Percentiles rank a stretch among this genome's conserved stretches.
phyloP scores from a whole-genome alignment of 345 rosid genomes.

The Moricandia moricandioides region DNA sequence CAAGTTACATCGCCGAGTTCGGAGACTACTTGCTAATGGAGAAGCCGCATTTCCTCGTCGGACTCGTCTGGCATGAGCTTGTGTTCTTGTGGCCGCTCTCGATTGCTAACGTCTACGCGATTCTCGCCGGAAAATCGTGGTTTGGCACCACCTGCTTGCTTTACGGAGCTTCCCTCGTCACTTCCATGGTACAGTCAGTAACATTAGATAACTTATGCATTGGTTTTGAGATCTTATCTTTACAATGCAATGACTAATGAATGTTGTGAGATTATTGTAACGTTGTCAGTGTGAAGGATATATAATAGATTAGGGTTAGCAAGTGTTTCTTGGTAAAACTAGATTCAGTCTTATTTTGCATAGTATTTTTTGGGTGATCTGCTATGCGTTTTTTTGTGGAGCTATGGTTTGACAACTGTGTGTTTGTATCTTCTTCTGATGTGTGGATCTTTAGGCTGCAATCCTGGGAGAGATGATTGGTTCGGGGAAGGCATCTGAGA shows the following conservation, averaged over 20 bases:
- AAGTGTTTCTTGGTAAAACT: neutral
- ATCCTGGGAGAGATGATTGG: slow-evolving; percentile 58
- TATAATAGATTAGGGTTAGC: too few relatives aligned
- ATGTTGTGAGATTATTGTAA: too few relatives aligned
- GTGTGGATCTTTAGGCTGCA: slow-evolving; percentile 46
- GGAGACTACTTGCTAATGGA: slow-evolving; percentile 68
- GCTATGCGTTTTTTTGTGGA: neutral
- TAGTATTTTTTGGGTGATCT: neutral
- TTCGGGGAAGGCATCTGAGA: slow-evolving; percentile 60
- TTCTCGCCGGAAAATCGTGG: slow-evolving; percentile 62
- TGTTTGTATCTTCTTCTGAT: slow-evolving; percentile 5
- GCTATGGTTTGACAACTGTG: neutral
- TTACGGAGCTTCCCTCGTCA: slow-evolving; percentile 58
- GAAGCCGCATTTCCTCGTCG: slow-evolving; percentile 77
- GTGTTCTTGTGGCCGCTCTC: slow-evolving; percentile 76
- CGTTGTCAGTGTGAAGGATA: too few relatives aligned
- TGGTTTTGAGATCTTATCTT: too few relatives aligned
- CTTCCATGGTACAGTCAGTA: slow-evolving; percentile 58
- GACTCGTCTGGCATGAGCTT: slow-evolving; percentile 67
- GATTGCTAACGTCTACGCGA: slow-evolving; percentile 49
- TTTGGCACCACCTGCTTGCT: slow-evolving; percentile 69
- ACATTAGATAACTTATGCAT: neutral
- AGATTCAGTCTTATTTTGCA: neutral
- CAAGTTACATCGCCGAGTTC: slow-evolving; percentile 40
- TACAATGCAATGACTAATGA: too few relatives aligned